Conservation (phyloP, 805 yeast species). For the Metschnikowia chrysomelidarum region DNA sequence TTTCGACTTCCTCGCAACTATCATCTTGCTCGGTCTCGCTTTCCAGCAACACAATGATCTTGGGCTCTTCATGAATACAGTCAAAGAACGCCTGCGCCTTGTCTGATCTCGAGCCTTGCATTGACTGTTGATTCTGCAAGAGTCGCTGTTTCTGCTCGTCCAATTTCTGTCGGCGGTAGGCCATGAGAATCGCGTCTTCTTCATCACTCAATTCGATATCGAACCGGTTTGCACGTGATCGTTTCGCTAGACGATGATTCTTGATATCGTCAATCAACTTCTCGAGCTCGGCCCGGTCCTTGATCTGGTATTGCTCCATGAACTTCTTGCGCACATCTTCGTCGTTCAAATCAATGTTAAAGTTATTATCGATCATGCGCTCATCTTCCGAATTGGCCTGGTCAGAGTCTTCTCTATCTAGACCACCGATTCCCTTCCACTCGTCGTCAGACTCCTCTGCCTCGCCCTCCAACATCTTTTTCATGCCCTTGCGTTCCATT, state of each 20-base stretch:
- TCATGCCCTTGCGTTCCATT: slow-evolving; percentile 56
- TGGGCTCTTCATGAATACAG: slow-evolving; percentile 51
- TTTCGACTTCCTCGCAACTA: slow-evolving; percentile 19
- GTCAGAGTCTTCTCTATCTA: slow-evolving; percentile 57
- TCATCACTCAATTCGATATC: slow-evolving; percentile 72
- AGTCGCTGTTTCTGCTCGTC: slow-evolving; percentile 49
- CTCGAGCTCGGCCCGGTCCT: slow-evolving; percentile 62
- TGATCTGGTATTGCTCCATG: slow-evolving; percentile 57
- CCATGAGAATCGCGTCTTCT: slow-evolving; percentile 59
- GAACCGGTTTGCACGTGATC: slow-evolving; percentile 50
- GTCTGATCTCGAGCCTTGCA: slow-evolving; percentile 47
- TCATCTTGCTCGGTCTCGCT: slow-evolving; percentile 28
- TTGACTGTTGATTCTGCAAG: slow-evolving; percentile 44
- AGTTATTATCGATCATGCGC: slow-evolving; percentile 69
- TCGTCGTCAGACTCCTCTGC: slow-evolving; percentile 91
- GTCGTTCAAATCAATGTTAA: slow-evolving; percentile 54
- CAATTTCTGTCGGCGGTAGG: slow-evolving; percentile 42
- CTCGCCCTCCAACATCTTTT: slow-evolving; percentile 68
- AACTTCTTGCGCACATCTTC: slow-evolving; percentile 57
- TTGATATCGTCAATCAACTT: slow-evolving; percentile 69
- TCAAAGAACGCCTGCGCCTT: slow-evolving; percentile 67
- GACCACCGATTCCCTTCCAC: slow-evolving; percentile 80
- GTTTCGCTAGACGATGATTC: slow-evolving; percentile 65
- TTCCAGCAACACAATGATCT: slow-evolving; percentile 26
- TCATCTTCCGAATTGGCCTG: slow-evolving; percentile 75